These are phyloP conservation scores for Taxawa tesnikishii DNA, from an alignment of 2,329 filamentous ascomycete species.

Conservation along the genomic window DNA sequence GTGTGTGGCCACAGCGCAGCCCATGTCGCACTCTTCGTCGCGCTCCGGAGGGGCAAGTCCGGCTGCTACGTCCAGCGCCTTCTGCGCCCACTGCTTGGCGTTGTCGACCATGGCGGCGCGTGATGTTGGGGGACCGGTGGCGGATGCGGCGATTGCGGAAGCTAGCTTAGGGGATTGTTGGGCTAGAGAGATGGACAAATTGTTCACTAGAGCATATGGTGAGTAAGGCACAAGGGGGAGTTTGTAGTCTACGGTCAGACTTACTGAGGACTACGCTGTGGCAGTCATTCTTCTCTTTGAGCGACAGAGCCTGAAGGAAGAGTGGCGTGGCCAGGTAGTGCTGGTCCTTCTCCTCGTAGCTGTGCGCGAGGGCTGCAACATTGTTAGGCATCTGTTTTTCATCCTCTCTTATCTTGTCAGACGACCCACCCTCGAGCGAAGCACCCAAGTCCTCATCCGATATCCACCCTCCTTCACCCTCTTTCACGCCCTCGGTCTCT, in stretches of 20 bases:
- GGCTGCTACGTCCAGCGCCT: constrained; percentile 56
- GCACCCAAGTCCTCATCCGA: constrained; percentile 60
- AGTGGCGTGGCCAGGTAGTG: constrained; percentile 75
- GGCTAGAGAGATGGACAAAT: constrained; percentile 60
- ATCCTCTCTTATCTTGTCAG: too few relatives aligned
- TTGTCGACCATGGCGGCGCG: constrained; percentile 52
- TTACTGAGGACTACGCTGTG: constrained; percentile 62
- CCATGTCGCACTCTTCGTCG: constrained; percentile 69
- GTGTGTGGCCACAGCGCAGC: constrained; percentile 72
- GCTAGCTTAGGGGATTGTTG: constrained; percentile 51
- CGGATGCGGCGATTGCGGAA: constrained; percentile 18
- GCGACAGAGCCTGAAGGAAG: constrained; percentile 69
- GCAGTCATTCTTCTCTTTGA: constrained; percentile 54
- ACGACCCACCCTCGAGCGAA: constrained; percentile 49
- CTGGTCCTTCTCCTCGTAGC: constrained; percentile 61
- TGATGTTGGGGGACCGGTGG: constrained; percentile 25
- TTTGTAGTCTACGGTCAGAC: constrained; percentile 31
- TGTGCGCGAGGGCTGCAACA: constrained; percentile 53
- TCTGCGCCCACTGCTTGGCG: constrained; percentile 66
- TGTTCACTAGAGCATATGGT: constrained; percentile 51
- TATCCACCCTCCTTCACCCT: constrained; percentile 61
- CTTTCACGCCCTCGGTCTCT: constrained; percentile 51
- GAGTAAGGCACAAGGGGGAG: too few relatives aligned
- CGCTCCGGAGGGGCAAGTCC: constrained; percentile 54
- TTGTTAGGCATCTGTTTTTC: neutral